Conservation (phyloP, 306 rosid species). For the Calophaca sinica region DNA sequence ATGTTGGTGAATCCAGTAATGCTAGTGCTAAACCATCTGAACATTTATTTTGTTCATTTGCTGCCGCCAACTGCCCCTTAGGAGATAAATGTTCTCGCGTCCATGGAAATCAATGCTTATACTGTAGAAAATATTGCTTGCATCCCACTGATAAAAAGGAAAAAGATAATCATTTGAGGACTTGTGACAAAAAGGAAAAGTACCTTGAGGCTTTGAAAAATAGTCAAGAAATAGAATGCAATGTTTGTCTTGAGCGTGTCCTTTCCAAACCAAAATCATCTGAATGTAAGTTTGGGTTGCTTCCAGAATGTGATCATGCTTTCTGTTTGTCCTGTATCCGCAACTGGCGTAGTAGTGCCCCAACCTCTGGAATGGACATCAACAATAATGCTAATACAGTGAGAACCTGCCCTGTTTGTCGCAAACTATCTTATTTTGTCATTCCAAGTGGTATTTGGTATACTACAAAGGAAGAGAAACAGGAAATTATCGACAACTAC, state of each 20-base stretch:
- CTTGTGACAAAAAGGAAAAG: conserved; percentile 76
- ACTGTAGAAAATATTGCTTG: conserved; percentile 85
- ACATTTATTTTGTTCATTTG: conserved; percentile 67
- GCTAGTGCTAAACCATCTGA: conserved; percentile 55
- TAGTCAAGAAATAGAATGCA: conserved; percentile 92
- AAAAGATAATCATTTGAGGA: conserved; percentile 71
- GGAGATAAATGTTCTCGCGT: conserved; percentile 73
- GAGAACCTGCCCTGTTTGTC: conserved; percentile 93
- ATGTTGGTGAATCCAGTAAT: conserved; percentile 56
- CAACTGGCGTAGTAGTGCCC: conserved; percentile 91
- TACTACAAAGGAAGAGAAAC: conserved; percentile 82
- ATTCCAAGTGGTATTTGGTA: conserved; percentile 96
- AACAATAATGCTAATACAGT: conserved; percentile 65
- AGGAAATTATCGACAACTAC: conserved; percentile 87
- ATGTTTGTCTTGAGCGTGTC: conserved; percentile 88
- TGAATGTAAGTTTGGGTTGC: conserved; percentile 88
- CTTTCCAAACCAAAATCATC: conserved; percentile 73
- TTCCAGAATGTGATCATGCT: conserved; percentile 92
- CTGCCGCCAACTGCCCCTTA: conserved; percentile 80
- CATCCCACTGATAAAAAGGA: conserved; percentile 75
- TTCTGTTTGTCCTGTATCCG: conserved; percentile 91
- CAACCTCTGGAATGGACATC: conserved; percentile 67
- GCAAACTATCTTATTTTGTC: conserved; percentile 84
- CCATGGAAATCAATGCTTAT: conserved; percentile 81
- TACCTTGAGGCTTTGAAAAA: conserved; percentile 68